A percentile compares a stretch with the other conserved stretches of the same genome.
phyloP scores from a whole-genome alignment of 768 basidiomycete species.

The Baorangia bicolor region DNA sequence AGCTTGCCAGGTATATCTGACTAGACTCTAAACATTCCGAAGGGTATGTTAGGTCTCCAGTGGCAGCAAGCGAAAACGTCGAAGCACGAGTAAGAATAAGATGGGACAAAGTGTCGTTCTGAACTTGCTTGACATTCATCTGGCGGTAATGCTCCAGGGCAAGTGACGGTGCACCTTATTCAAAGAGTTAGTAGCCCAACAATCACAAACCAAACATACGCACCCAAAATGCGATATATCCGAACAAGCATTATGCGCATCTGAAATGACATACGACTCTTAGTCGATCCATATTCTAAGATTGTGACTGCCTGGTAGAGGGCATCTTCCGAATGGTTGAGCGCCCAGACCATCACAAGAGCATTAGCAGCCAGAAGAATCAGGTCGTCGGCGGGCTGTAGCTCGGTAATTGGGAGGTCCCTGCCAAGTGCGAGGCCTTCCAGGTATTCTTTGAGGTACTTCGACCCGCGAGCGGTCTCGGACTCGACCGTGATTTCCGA shows the following conservation, averaged over 20 bases:
- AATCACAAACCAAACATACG: conserved; percentile 9
- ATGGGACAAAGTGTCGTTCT: conserved; percentile 88
- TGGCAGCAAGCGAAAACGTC: conserved; percentile 74
- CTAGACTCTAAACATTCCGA: conserved; percentile 78
- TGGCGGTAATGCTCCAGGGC: conserved; percentile 78
- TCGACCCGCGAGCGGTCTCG: conserved; percentile 51
- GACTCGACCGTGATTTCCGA: conserved; percentile 53
- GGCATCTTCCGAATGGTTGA: conserved; percentile 52
- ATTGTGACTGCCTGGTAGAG: conserved; percentile 64
- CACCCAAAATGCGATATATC: conserved; percentile 81
- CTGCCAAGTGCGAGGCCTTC: conserved; percentile 65
- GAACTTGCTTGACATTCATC: conserved; percentile 80
- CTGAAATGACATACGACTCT: conserved; percentile 79
- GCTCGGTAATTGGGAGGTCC: conserved; percentile 67
- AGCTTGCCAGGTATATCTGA: conserved; percentile 78
- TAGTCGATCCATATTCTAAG: conserved; percentile 68
- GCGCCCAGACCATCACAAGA: conserved; percentile 61
- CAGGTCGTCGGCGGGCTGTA: conserved; percentile 88
- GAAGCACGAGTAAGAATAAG: conserved; percentile 73
- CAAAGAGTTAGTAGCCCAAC: not conserved
- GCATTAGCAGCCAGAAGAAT: conserved; percentile 71
- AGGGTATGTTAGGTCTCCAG: conserved; percentile 72
- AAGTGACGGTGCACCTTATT: conserved; percentile 64
- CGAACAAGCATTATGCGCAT: conserved; percentile 74
- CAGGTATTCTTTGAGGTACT: conserved; percentile 62